These are phyloP conservation scores for Pestalotiopsis fici DNA, from an alignment of 2,329 filamentous ascomycete species.

Conservation along the genomic window DNA sequence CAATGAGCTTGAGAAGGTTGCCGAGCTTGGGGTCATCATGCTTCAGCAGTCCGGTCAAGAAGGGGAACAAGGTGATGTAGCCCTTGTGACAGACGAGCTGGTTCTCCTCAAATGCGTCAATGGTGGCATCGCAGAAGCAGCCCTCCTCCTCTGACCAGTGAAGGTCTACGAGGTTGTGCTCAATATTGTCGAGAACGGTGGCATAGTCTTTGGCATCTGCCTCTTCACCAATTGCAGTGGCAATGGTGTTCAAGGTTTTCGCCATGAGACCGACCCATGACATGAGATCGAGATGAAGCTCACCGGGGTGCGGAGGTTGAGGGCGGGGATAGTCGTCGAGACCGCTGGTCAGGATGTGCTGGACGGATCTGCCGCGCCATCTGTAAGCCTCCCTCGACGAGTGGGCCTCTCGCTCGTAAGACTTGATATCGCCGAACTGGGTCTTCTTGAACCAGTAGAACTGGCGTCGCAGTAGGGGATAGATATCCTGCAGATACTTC, in stretches of 20 bases:
- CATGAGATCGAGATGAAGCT: conserved; percentile 92
- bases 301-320: conserved; percentile 88
- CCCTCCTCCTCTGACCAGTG: conserved; percentile 85
- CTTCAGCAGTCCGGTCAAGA: conserved; percentile 79
- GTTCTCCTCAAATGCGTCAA: conserved; percentile 94
- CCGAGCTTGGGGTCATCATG: conserved; percentile 74
- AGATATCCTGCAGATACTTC: conserved; percentile 74
- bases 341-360: conserved; percentile 86
- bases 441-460: conserved; percentile 94
- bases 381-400: conserved; percentile 85
- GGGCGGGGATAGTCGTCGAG: conserved; percentile 93
- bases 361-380: conserved; percentile 84
- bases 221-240: conserved; percentile 68
- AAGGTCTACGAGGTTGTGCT: conserved; percentile 84
- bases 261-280: conserved; percentile 98
- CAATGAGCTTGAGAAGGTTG: conserved; percentile 74
- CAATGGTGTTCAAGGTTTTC: conserved; percentile 79
- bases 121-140: conserved; percentile 91
- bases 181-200: conserved; percentile 74
- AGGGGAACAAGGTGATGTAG: conserved; percentile 91
- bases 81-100: conserved; percentile 92
- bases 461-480: conserved; percentile 82
- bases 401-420: conserved; percentile 85
- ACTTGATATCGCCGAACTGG: conserved; percentile 82
- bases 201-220: conserved; percentile 77